Percentiles rank a stretch among this genome's conserved stretches.
Conservation (phyloP, 2,329 filamentous ascomycete species). For the Fusarium foetens region DNA sequence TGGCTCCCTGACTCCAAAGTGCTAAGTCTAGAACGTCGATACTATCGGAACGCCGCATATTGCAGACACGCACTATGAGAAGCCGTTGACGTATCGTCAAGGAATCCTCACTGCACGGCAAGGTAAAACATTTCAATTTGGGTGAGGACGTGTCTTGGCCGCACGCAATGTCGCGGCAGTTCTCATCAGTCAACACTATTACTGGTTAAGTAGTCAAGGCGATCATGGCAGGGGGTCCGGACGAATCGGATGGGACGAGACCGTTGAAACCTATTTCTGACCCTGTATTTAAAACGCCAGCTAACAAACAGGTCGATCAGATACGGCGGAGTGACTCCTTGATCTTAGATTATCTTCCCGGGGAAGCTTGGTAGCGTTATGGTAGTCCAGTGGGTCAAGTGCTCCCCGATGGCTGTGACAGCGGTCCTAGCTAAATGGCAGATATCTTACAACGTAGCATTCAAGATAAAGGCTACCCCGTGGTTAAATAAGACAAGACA, state of each 20-base stretch:
- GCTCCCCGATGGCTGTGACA: not conserved
- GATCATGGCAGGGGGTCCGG: not conserved
- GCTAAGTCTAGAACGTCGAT: not conserved
- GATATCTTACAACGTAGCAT: not conserved
- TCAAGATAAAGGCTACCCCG: not conserved
- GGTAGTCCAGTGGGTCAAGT: not conserved
- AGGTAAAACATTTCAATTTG: not conserved
- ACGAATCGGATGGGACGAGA: not conserved
- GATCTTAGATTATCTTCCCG: too few species aligned
- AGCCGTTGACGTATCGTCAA: not conserved
- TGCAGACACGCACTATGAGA: not conserved
- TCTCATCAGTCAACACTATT: not conserved
- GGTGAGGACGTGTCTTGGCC: constrained; percentile 2
- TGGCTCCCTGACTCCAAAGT: not conserved
- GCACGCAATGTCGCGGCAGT: not conserved
- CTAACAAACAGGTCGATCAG: not conserved
- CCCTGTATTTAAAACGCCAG: not conserved
- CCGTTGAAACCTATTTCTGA: not conserved
- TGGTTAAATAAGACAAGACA: not conserved
- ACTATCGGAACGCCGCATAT: not conserved
- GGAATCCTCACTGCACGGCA: not conserved
- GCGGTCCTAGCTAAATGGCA: not conserved
- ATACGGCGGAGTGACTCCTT: not conserved
- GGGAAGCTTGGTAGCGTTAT: not conserved
- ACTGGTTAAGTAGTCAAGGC: not conserved